Conservation (phyloP, 2,329 filamentous ascomycete species). For the Ceratocystiopsis minuta region DNA sequence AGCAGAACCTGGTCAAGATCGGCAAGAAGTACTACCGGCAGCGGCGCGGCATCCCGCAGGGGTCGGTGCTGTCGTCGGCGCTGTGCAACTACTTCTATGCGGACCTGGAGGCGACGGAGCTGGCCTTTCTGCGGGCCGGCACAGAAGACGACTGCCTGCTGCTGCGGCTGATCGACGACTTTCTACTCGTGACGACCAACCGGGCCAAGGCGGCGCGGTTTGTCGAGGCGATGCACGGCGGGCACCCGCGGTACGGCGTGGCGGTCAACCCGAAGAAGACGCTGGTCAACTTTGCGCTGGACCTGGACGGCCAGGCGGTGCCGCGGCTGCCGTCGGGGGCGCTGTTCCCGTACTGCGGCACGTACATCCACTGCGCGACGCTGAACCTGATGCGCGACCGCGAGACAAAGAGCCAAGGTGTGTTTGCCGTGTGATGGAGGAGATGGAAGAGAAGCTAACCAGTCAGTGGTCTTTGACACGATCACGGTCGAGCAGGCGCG, state of each 20-base stretch:
- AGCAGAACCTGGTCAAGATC: slow-evolving; percentile 69
- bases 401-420: slow-evolving; percentile 32
- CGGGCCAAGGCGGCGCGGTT: slow-evolving; percentile 50
- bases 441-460: too few species aligned
- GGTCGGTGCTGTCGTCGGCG: slow-evolving; percentile 69
- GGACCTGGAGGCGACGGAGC: slow-evolving; percentile 53
- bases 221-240: slow-evolving; percentile 61
- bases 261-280: slow-evolving; percentile 61
- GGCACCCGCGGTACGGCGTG: slow-evolving; percentile 65
- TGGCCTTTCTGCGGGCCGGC: slow-evolving; percentile 43
- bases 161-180: slow-evolving; percentile 78
- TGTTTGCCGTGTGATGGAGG: too few species aligned
- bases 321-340: slow-evolving; percentile 22
- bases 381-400: slow-evolving; percentile 58
- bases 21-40: slow-evolving; percentile 81
- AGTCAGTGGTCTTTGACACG: slow-evolving; percentile 42
- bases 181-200: slow-evolving; percentile 67
- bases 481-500: slow-evolving; percentile 64
- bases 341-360: slow-evolving; percentile 80
- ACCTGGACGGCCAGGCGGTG: slow-evolving; percentile 33
- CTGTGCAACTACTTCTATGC: slow-evolving; percentile 96
- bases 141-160: slow-evolving; percentile 38
- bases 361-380: slow-evolving; percentile 53
- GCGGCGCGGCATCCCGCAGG: slow-evolving; percentile 78
- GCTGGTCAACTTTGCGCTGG: slow-evolving; percentile 62